These are phyloP conservation scores for Exobasidium cylindrosporum DNA, from an alignment of 1,284 basidiomycete genomes.

Conservation along the genomic window DNA sequence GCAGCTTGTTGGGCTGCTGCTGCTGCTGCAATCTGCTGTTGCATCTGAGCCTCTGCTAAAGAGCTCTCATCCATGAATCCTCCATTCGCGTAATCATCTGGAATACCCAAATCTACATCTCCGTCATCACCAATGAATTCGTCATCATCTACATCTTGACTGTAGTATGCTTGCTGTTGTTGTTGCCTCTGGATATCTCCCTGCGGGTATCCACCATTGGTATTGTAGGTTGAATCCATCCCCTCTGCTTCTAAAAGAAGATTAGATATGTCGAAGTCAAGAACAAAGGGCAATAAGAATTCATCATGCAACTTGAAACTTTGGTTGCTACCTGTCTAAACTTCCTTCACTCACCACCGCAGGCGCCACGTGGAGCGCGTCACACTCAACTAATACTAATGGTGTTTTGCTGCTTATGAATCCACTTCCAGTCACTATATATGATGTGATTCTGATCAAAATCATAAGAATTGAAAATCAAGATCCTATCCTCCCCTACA, in stretches of 20 bases:
- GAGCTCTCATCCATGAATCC: slow-evolving; percentile 14
- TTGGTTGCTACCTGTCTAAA: too few species aligned
- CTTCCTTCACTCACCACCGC: neutral
- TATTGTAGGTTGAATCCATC: neutral
- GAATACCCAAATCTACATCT: slow-evolving; percentile 22
- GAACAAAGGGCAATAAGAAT: too few species aligned
- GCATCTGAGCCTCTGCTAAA: slow-evolving; percentile 15
- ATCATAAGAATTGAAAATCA: too few species aligned
- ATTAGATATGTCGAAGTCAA: neutral
- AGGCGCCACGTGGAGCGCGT: too few species aligned
- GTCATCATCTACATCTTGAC: slow-evolving; percentile 27
- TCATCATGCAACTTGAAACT: too few species aligned
- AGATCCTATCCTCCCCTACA: too few species aligned
- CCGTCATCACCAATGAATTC: slow-evolving; percentile 19
- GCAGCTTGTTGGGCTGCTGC: slow-evolving; percentile 45
- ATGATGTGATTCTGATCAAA: too few species aligned
- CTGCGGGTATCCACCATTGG: neutral
- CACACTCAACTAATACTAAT: too few species aligned
- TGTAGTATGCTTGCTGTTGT: slow-evolving; percentile 21
- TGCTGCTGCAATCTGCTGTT: slow-evolving; percentile 7
- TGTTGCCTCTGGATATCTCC: slow-evolving; percentile 3
- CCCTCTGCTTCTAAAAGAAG: neutral
- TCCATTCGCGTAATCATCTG: slow-evolving; percentile 18
- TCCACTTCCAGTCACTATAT: neutral
- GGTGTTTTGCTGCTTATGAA: too few species aligned